phyloP scores from a whole-genome alignment of 345 rosid species.

The Adansonia digitata region DNA sequence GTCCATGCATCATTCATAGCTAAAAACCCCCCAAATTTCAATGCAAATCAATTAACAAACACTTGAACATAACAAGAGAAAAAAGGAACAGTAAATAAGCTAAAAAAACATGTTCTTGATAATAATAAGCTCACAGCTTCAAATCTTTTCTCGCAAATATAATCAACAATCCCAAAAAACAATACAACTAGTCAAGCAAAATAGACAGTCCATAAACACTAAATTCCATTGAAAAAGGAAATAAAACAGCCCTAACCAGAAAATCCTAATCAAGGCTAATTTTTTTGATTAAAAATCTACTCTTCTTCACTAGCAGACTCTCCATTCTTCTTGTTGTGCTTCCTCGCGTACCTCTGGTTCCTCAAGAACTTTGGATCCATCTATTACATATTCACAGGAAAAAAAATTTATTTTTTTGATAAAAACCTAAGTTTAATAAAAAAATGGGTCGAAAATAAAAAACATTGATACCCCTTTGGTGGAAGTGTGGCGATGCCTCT shows the following conservation, averaged over 20 bases:
- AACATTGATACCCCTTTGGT: slow-evolving; percentile 85
- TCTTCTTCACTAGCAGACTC: slow-evolving; percentile 38
- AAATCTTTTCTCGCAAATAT: background rate
- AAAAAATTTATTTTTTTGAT: background rate
- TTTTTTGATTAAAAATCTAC: background rate
- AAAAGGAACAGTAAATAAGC: background rate
- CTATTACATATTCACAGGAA: slow-evolving; percentile 22
- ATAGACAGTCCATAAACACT: slow-evolving; percentile 3
- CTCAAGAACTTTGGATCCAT: slow-evolving; percentile 99
- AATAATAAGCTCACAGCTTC: background rate
- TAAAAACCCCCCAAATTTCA: background rate
- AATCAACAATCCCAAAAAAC: background rate
- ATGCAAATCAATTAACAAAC: background rate
- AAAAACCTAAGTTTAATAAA: background rate
- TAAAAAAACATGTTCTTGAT: background rate
- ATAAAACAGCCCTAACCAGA: background rate
- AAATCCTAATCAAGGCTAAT: background rate
- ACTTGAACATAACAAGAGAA: background rate
- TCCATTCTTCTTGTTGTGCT: slow-evolving; percentile 63
- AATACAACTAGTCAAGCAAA: background rate
- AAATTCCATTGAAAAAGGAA: background rate
- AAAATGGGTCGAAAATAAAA: background rate
- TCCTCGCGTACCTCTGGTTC: slow-evolving; percentile 99
- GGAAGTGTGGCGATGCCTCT: slow-evolving; percentile 83
- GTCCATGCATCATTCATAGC: background rate